A percentile compares a stretch with the other conserved stretches of the same genome.
Evolutionary conservation across 805 yeast genomes (phyloP).

Genomic region (Yamadazyma phyllophila): DNA sequence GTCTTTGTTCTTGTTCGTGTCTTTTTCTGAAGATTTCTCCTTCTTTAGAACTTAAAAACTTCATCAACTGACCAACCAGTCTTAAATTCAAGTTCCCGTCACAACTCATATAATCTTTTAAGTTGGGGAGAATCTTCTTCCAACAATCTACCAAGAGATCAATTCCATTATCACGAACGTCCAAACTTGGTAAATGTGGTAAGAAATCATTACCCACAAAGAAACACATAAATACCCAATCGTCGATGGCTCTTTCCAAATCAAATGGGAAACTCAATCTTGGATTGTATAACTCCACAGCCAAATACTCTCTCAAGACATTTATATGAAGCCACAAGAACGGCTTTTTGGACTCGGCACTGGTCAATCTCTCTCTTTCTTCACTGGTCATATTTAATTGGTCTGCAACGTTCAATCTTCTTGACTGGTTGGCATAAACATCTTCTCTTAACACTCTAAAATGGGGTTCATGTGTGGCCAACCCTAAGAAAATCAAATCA

Average conservation of each 20-base stretch:
- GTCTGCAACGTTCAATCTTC: conserved; percentile 45
- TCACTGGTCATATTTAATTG: conserved; percentile 61
- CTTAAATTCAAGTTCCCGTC: conserved; percentile 81
- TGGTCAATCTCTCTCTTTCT: conserved; percentile 42
- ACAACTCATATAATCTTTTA: conserved; percentile 79
- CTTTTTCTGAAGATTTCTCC: conserved; percentile 70
- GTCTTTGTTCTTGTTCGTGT: conserved; percentile 66
- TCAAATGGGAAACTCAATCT: conserved; percentile 74
- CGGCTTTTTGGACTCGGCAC: conserved; percentile 63
- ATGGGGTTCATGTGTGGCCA: conserved; percentile 98
- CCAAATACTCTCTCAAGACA: conserved; percentile 83
- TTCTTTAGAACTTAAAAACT: conserved; percentile 68
- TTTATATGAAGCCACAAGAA: conserved; percentile 92
- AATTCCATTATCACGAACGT: conserved; percentile 92
- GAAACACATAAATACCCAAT: conserved; percentile 98
- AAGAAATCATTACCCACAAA: conserved; percentile 98
- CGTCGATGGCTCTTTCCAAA: conserved; percentile 93
- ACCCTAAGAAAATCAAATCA: conserved; percentile 90
- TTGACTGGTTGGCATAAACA: conserved; percentile 78
- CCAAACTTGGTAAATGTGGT: conserved; percentile 93
- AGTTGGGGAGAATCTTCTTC: conserved; percentile 66
- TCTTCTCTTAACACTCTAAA: conserved; percentile 93
- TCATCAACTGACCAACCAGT: conserved; percentile 71
- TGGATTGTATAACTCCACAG: conserved; percentile 73
- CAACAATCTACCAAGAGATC: conserved; percentile 78